Evolutionary conservation across 192 early-diverging fungal genomes (phyloP).

Genomic region (Blastocladiella britannica): DNA sequence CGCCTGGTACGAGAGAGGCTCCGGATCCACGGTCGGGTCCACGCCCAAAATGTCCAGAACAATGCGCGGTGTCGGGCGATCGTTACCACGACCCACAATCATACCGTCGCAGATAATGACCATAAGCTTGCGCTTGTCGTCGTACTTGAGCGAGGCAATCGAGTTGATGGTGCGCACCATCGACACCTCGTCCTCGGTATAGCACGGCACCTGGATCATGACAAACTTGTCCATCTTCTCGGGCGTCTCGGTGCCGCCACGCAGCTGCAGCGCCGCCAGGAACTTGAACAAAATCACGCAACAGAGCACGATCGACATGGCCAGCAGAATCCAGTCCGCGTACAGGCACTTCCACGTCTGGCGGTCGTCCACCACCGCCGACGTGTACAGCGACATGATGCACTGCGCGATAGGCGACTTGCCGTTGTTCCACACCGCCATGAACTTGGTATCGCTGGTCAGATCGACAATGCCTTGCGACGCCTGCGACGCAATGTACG

Average conservation of each 20-base stretch:
- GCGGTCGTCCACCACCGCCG: constrained; percentile 67
- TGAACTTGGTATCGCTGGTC: not conserved
- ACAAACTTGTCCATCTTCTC: constrained; percentile 79
- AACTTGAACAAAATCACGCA: constrained; percentile 82
- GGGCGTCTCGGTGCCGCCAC: constrained; percentile 24
- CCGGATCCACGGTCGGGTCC: constrained; percentile 58
- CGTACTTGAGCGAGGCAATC: constrained; percentile 71
- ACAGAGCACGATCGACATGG: constrained; percentile 59
- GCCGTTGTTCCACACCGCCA: not conserved
- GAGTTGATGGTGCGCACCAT: constrained; percentile 83
- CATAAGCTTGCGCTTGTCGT: constrained; percentile 91
- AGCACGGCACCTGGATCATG: constrained; percentile 87
- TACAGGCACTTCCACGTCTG: constrained; percentile 56
- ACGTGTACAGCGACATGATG: constrained; percentile 63
- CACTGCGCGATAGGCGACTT: constrained; percentile 41
- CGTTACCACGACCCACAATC: constrained; percentile 92
- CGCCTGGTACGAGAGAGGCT: constrained; percentile 66
- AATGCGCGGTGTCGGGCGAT: constrained; percentile 86
- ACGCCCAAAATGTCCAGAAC: constrained; percentile 91
- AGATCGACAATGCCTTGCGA: not conserved
- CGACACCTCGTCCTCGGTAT: constrained; percentile 92
- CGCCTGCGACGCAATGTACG: not conserved
- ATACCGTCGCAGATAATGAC: constrained; percentile 94
- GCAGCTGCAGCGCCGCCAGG: constrained; percentile 78
- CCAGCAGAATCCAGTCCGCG: constrained; percentile 65